These are phyloP conservation scores for Diaporthe australafricana DNA, from an alignment of 2,329 filamentous ascomycete genomes.

Conservation along the genomic window DNA sequence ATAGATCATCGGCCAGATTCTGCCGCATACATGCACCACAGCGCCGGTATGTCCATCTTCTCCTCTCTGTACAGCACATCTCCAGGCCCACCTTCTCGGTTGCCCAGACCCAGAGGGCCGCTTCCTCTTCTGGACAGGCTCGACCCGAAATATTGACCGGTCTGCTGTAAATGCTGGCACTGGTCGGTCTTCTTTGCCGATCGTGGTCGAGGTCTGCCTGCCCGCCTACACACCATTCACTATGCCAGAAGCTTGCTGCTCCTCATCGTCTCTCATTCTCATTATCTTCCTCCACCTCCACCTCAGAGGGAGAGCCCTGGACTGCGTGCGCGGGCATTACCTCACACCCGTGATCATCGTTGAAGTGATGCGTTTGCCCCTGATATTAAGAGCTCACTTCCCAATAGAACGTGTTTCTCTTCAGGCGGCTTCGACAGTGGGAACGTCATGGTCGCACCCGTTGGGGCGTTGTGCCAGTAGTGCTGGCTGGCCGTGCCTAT, in stretches of 20 bases:
- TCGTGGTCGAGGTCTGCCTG: background rate
- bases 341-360: background rate
- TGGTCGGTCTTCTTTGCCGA: constrained; percentile 5
- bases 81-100: background rate
- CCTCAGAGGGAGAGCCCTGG: background rate
- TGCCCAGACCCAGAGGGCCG: background rate
- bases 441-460: background rate
- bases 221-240: background rate
- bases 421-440: background rate
- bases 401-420: background rate
- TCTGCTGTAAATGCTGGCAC: background rate
- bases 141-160: background rate
- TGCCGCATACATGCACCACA: background rate
- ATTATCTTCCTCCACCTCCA: background rate
- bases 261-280: too few relatives aligned
- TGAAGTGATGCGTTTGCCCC: background rate
- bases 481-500: constrained; percentile 5
- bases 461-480: background rate
- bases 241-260: background rate
- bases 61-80: background rate
- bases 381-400: background rate
- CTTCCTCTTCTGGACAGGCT: background rate
- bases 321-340: too few relatives aligned
- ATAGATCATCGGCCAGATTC: background rate
- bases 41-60: background rate